phyloP scores from a whole-genome alignment of 306 rosid species.

The Citrullus mucosospermus region DNA sequence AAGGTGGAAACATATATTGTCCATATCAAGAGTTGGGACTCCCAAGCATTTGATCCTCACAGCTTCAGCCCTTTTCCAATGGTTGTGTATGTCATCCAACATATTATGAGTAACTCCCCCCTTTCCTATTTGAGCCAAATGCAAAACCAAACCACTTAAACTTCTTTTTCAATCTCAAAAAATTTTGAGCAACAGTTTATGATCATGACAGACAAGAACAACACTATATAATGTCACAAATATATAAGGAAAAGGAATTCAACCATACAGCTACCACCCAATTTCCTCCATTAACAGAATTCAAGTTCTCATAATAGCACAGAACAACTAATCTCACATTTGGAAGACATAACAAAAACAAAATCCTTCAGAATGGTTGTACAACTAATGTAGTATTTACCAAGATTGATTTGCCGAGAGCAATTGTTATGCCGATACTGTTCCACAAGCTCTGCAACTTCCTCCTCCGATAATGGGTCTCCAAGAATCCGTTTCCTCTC shows the following conservation, averaged over 20 bases:
- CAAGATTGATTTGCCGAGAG: slow-evolving; percentile 66
- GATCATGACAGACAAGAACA: not conserved
- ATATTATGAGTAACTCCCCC: slow-evolving; percentile 91
- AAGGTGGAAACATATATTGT: slow-evolving; percentile 76
- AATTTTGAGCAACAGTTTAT: not conserved
- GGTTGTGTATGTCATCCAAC: slow-evolving; percentile 83
- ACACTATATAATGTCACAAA: not conserved
- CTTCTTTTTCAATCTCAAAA: not conserved
- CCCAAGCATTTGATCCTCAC: slow-evolving; percentile 97
- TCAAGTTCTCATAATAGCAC: not conserved
- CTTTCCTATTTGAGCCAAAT: slow-evolving; percentile 35
- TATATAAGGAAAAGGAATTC: not conserved
- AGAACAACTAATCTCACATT: not conserved
- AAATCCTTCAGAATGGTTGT: not conserved
- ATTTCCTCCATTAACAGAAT: not conserved
- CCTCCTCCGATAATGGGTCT: slow-evolving; percentile 59
- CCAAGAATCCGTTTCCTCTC: slow-evolving; percentile 55
- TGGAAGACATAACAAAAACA: not conserved
- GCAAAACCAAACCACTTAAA: slow-evolving; percentile 15
- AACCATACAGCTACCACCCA: not conserved
- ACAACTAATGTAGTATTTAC: slow-evolving; percentile 14
- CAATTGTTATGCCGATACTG: slow-evolving; percentile 76
- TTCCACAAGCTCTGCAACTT: slow-evolving; percentile 63
- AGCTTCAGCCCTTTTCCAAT: slow-evolving; percentile 88
- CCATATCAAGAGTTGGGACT: slow-evolving; percentile 90